Evolutionary conservation across 768 basidiomycete species (phyloP), one percentile per base, ranked within the genome.

Genomic region (Termitomyces sp.): DNA sequence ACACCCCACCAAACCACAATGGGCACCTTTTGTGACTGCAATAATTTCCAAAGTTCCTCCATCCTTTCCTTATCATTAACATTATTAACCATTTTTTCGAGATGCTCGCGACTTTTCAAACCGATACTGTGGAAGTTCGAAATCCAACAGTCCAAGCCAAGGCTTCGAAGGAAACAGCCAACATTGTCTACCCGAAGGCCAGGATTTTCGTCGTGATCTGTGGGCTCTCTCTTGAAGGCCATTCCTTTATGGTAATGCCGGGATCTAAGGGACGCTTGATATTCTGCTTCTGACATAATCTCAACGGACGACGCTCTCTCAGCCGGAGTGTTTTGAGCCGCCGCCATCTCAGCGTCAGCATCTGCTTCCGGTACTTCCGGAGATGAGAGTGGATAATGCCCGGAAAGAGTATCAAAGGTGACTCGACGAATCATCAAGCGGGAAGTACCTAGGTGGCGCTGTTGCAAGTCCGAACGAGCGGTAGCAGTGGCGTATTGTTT

Each of bases 1-100:
- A 50, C 11, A 12, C 12, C 34, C 57, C 57, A 58, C 57, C 57
- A 58, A 34, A 50, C 53, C 34, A n/a, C n/a, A 11, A 58, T 54
- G 6, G 26, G 37, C 26, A 58, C 21, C 38, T 47, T 43, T 35
- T 58, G 48, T 12, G n/a, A 32, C 46, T 54, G 47, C 12, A 58
- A 22, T 10, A 58, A 21, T 38, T 41, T 58, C 47, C 57, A 45
- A 5, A 58, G 14, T 4, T 58, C 53, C 14, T 54, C 47, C 47
- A 43, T 50, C 38, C 52, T 43, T 35, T 43, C 53, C 19, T 17
- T 28, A 32, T 58, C 45, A 21, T 48, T 44, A 17, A 49, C 41
- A 21, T 32, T 58, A 11, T 45, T 26, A 1, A 35, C 41, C 30
- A 54, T n/a, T 7, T 43, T 45, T 14, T 5, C 50, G 43, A 49